A percentile compares a stretch with the other conserved stretches of the same genome.
phyloP scores from a whole-genome alignment of 306 rosid species.

The Luffa aegyptiaca region DNA sequence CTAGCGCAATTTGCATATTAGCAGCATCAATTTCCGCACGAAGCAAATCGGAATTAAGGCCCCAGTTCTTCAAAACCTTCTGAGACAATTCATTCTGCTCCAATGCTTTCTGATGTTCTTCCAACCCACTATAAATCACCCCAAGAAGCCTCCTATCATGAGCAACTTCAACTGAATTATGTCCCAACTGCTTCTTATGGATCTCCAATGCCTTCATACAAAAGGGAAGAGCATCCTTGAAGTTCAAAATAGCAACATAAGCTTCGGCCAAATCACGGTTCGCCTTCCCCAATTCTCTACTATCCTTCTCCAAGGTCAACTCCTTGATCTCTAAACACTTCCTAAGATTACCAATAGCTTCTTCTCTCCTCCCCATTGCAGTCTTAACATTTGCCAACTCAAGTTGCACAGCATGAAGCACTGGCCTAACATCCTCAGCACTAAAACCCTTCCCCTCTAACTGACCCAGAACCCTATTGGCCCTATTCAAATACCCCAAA shows the following conservation, averaged over 20 bases:
- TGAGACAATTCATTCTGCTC: slow-evolving; percentile 74
- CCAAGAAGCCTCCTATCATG: slow-evolving; percentile 75
- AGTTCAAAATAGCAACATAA: slow-evolving; percentile 57
- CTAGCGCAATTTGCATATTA: slow-evolving; percentile 79
- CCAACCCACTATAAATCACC: slow-evolving; percentile 68
- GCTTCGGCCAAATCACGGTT: slow-evolving; percentile 77
- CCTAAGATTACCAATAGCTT: slow-evolving; percentile 66
- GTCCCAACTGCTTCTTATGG: slow-evolving; percentile 52
- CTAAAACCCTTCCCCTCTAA: slow-evolving; percentile 42
- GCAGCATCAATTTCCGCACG: slow-evolving; percentile 80
- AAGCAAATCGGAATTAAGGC: slow-evolving; percentile 61
- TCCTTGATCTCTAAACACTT: slow-evolving; percentile 84
- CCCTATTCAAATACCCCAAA: slow-evolving; percentile 70
- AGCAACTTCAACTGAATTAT: slow-evolving; percentile 78
- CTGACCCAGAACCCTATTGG: slow-evolving; percentile 60
- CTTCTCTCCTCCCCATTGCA: slow-evolving; percentile 91
- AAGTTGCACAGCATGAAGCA: slow-evolving; percentile 79
- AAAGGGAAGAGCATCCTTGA: slow-evolving; percentile 57
- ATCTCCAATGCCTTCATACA: slow-evolving; percentile 79
- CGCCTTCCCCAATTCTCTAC: slow-evolving; percentile 59
- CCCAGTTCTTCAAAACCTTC: slow-evolving; percentile 77
- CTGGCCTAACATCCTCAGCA: slow-evolving; percentile 55
- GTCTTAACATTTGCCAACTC: slow-evolving; percentile 74
- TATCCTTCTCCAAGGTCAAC: slow-evolving; percentile 57
- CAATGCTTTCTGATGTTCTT: slow-evolving; percentile 79